These are phyloP conservation scores for Xylaria scruposa DNA, from an alignment of 495 filamentous ascomycete species.

Conservation along the genomic window DNA sequence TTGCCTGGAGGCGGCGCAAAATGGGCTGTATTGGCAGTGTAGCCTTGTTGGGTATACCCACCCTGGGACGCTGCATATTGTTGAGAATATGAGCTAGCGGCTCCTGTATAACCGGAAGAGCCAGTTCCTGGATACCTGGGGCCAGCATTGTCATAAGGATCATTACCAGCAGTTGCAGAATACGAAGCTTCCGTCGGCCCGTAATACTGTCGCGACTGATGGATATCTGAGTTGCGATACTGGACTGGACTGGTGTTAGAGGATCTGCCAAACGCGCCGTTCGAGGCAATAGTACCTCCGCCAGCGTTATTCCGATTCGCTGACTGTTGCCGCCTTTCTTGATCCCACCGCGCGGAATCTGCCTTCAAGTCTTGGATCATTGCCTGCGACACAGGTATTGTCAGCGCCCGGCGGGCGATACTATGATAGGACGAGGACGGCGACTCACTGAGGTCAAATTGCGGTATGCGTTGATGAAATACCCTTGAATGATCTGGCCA, in stretches of 20 bases:
- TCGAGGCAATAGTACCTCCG: conserved; percentile 65
- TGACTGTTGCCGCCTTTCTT: conserved; percentile 65
- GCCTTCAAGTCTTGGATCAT: conserved; percentile 88
- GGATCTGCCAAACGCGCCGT: conserved; percentile 56
- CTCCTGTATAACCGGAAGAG: conserved; percentile 43
- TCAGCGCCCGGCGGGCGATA: conserved; percentile 29
- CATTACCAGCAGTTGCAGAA: conserved; percentile 35
- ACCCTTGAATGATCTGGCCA: conserved; percentile 72
- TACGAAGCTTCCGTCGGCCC: conserved; percentile 48
- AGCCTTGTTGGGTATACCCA: conserved; percentile 42
- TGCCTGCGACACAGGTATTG: conserved; percentile 57
- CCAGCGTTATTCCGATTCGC: conserved; percentile 51
- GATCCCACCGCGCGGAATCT: conserved; percentile 82
- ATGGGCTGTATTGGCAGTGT: conserved; percentile 35
- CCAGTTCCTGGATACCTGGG: conserved; percentile 49
- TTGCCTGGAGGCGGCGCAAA: conserved; percentile 26
- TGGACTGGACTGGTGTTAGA: conserved; percentile 66
- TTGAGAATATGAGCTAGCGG: conserved; percentile 40
- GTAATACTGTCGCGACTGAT: conserved; percentile 58
- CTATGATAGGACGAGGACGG: background rate
- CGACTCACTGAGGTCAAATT: conserved; percentile 82
- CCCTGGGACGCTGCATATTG: conserved; percentile 38
- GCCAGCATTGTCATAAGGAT: conserved; percentile 39
- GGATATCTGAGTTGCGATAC: conserved; percentile 58
- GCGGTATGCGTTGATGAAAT: conserved; percentile 86